Evolutionary conservation across 345 rosid species (phyloP), one percentile per base, ranked within the genome.

Genomic region (Crucihimalaya himalaica): DNA sequence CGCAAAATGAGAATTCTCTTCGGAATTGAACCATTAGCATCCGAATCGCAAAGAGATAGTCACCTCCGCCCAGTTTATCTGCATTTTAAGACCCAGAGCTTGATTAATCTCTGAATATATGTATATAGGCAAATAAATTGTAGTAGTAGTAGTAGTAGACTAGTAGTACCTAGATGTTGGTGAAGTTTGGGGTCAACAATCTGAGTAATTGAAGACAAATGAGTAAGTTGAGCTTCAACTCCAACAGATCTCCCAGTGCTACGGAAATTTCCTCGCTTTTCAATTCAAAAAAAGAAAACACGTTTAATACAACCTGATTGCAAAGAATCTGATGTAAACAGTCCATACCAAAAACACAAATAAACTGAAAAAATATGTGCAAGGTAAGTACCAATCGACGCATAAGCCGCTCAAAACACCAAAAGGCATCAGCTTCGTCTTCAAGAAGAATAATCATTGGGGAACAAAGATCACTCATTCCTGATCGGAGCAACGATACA

Each of bases 1-100:
- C 98, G 21, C 99, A 86, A 73, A 92, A 92, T 1, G 99, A 95
- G 78, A 95, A 95, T 74, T 95, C 99, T 75, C 99, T 86, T 54
- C 99, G 97, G 78, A 95, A 95, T 75, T 92, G 82, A 73, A 95
- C 99, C 97, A 95, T 90, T 50, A 95, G 87, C 99, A 95, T 95
- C 72, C 98, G 85, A 79, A 95, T 82, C 18, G 99, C 98, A 81
- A 95, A 95, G 35, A 92, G 86, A 81, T 95, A 95, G 85, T 90
- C 89, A 19, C 99, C 98, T 80, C 97, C 98, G 6, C 99, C 98
- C 4, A 95, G 85, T 40, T 92, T 85, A 75, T 95, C 98, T 95
- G 86, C 34, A 60, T 42, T 72, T 63, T 8, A 68, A 68, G 50
- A 60, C 0, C 8, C 56, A 43, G 3, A 70, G 5, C 48, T 55